A percentile compares a stretch with the other conserved stretches of the same genome.
Evolutionary conservation across 2,329 filamentous ascomycete genomes (phyloP).

Genomic region (Xylaria arbuscula): DNA sequence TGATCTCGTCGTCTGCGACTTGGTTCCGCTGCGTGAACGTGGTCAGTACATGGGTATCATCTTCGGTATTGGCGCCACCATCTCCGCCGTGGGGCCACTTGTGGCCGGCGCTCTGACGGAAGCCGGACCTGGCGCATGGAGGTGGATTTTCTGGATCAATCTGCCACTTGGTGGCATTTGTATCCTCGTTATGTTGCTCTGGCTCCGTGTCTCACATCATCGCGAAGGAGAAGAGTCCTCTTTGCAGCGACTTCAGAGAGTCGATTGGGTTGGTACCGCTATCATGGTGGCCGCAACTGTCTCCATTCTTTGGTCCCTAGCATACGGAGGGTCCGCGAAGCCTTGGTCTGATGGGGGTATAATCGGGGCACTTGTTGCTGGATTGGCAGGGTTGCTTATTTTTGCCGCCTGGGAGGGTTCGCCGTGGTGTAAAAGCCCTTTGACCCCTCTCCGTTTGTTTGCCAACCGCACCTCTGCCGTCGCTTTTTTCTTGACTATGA

Average conservation of each 20-base stretch:
- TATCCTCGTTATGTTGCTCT: not conserved
- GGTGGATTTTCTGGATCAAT: slow-evolving; percentile 54
- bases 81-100: slow-evolving; percentile 51
- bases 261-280: slow-evolving; percentile 52
- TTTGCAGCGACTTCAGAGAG: slow-evolving; percentile 31
- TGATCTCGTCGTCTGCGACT: slow-evolving; percentile 61
- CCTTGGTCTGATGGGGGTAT: slow-evolving; percentile 17
- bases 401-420: slow-evolving; percentile 18
- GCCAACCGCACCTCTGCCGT: slow-evolving; percentile 52
- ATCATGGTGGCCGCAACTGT: slow-evolving; percentile 50
- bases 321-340: slow-evolving; percentile 37
- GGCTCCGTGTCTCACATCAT: not conserved
- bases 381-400: slow-evolving; percentile 6
- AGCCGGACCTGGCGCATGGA: slow-evolving; percentile 52
- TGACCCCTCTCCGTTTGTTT: slow-evolving; percentile 57
- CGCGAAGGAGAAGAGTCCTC: not conserved
- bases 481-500: slow-evolving; percentile 50
- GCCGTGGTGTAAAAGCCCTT: slow-evolving; percentile 43
- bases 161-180: slow-evolving; percentile 47
- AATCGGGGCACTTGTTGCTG: not conserved
- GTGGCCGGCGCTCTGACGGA: slow-evolving; percentile 39
- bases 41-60: slow-evolving; percentile 2
- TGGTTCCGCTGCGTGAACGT: slow-evolving; percentile 52
- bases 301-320: slow-evolving; percentile 52
- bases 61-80: slow-evolving; percentile 47